phyloP scores from a whole-genome alignment of 169 alveolate species.

The Plasmodium cynomolgi region DNA sequence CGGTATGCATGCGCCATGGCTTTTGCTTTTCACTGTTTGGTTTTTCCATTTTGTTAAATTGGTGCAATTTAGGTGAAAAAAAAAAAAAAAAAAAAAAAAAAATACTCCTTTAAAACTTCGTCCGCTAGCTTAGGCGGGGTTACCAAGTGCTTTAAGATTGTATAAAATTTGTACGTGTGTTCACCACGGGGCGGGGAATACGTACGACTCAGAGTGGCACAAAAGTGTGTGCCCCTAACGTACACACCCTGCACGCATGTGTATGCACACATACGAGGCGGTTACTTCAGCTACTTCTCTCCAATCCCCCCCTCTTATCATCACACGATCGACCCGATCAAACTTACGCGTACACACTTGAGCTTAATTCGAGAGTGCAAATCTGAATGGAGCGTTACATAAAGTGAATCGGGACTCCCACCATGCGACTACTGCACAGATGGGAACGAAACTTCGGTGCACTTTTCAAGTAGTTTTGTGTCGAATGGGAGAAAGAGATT shows the following conservation, averaged over 20 bases:
- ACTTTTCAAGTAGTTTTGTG: neutral
- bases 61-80: neutral
- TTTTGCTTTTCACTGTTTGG: neutral
- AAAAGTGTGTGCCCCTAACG: neutral
- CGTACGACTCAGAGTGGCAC: neutral
- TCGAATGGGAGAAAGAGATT: neutral
- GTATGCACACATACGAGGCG: neutral
- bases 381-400: neutral
- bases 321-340: neutral
- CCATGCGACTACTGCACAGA: neutral
- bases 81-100: no score
- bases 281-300: neutral
- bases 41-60: neutral
- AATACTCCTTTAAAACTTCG: neutral
- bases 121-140: neutral
- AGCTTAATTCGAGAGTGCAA: neutral
- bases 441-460: neutral
- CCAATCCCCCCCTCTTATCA: neutral
- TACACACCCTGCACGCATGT: neutral
- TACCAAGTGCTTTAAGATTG: neutral
- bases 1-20: neutral
- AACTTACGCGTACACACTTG: neutral
- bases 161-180: neutral
- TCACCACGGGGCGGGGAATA: neutral
- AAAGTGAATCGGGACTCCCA: neutral